Base-by-base conservation (phyloP, 108 stramenopile genomes). In the Epithemia pelagica region DNA sequence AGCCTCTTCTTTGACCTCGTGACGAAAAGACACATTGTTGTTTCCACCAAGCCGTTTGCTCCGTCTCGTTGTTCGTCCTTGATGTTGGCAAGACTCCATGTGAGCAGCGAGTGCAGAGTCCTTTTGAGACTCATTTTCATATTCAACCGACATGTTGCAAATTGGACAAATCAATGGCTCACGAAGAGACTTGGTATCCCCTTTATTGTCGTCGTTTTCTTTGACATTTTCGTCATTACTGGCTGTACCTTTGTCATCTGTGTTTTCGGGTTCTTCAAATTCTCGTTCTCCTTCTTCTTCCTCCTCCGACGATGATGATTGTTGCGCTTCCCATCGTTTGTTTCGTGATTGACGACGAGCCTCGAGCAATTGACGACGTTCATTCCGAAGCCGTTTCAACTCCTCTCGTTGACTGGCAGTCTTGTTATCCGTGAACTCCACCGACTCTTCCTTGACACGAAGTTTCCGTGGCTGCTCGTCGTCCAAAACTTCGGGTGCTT, bases 291-390 rank as follows among this genome's bases (percentile, higher is more conserved):
- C 28, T 19, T 1, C 60, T 30, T 26, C 46, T 28, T 21, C 51
- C 53, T 51, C 58, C 31, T 56, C 61, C 27, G 66, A 59, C 10
- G 37, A 73, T 7, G 32, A 58, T 23, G 24, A 25, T 46, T 27
- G 56, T 19, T 27, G 22, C 21, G 25, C 7, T 27, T 58, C 56
- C 7, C 7, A 46, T 54, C 62, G 61, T 46, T 63, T 28, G 65
- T 66, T 52, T 51, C 74, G 55, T 28, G 64, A 59, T 32, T 61
- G 28, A 30, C 69, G 68, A 0, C 75, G 69, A 3, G 66, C 75
- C 24, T 46, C 32, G 30, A 66, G 55, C n/a, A 77, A 28, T 33
- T 77, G 61, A 21, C 52, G 61, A 56, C 62, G 58, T 2, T 26
- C 8, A 30, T 67, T 30, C 31, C 66, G 55, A 10, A 29, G 67